Evolutionary conservation across 371 early-diverging fungal species (phyloP), one percentile per base, ranked within the genome.

Genomic region (Capillidium heterosporum): DNA sequence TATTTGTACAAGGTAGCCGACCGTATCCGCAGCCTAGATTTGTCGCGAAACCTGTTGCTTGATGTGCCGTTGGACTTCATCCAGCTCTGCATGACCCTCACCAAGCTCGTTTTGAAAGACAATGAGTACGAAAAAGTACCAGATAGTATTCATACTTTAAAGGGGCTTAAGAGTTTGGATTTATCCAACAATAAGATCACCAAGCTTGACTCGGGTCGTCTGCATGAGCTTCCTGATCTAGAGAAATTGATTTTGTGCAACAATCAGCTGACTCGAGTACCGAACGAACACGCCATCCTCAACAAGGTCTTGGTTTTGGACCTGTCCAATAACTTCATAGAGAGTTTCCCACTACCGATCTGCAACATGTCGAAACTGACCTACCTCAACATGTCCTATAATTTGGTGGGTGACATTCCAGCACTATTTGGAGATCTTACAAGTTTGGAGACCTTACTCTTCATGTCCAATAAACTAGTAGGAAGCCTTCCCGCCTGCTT

Each of bases 331-430:
- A 90, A 90, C 65, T 73, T 74, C 23, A 65, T 90, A 44, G 61
- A 70, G 1, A 57, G 60, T 19, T 77, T 90, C 46, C 88, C 89
- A 0, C 56, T 59, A 31, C 73, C 73, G 0, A 64, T 84, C 26
- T 75, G 77, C 46, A 56, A 72, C 13, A 72, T 87, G n/a, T 40
- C 63, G 13, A 65, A 73, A 7, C 67, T 91, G 17, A 69, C 67
- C 15, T 71, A 76, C 40, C 73, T 91, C n/a, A 85, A 90, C 61
- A 62, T 90, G 56, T 84, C 83, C 40, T 87, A 84, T 59, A 91
- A 91, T 67, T 76, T 81, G 35, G 84, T 94, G 23, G 60, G 75
- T 3, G 67, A 58, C 2, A 71, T 92, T 23, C 87, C 91, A 0
- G 77, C 80, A 4, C 72, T 73, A 29, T 82, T 89, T 35, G 73